Conservation (phyloP, 805 yeast species). For the Isabelozyma pseudorhagii region DNA sequence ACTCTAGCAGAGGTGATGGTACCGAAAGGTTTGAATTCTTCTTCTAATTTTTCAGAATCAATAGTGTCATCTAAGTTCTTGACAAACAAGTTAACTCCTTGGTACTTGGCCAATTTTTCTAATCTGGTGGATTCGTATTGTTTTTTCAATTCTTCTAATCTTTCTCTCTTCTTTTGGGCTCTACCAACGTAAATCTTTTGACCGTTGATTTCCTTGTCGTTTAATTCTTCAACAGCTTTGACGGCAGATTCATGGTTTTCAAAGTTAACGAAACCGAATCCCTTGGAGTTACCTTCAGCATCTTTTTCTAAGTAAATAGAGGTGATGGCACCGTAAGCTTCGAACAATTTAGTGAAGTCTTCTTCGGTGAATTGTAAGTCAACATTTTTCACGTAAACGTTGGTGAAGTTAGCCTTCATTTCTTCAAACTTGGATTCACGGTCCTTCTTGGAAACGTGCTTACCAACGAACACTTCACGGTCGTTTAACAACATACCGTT, state of each 20-base stretch:
- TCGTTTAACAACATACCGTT: constrained; percentile 98
- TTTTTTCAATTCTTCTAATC: constrained; percentile 91
- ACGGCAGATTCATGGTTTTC: constrained; percentile 85
- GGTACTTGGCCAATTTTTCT: constrained; percentile 90
- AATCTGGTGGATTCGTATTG: constrained; percentile 89
- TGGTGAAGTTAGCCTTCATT: constrained; percentile 90
- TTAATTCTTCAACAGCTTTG: constrained; percentile 87
- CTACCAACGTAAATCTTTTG: constrained; percentile 92
- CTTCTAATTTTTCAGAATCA: constrained; percentile 87
- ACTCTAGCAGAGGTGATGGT: constrained; percentile 93
- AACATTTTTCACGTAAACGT: constrained; percentile 91
- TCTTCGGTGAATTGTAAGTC: constrained; percentile 65
- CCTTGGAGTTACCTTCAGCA: constrained; percentile 84
- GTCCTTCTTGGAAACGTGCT: constrained; percentile 87
- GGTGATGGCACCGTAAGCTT: constrained; percentile 73
- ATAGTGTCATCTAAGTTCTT: constrained; percentile 94
- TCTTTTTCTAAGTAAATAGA: constrained; percentile 80
- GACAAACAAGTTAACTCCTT: constrained; percentile 94
- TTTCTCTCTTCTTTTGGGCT: constrained; percentile 98
- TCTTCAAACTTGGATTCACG: constrained; percentile 92
- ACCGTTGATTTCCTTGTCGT: constrained; percentile 82
- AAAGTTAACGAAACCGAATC: constrained; percentile 94
- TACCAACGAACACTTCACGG: constrained; percentile 93
- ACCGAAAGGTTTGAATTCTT: constrained; percentile 92
- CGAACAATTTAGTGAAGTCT: constrained; percentile 70